Evolutionary conservation across 2,329 filamentous ascomycete genomes (phyloP), one percentile per base, ranked within the genome.

Genomic region (Curvularia sp.): DNA sequence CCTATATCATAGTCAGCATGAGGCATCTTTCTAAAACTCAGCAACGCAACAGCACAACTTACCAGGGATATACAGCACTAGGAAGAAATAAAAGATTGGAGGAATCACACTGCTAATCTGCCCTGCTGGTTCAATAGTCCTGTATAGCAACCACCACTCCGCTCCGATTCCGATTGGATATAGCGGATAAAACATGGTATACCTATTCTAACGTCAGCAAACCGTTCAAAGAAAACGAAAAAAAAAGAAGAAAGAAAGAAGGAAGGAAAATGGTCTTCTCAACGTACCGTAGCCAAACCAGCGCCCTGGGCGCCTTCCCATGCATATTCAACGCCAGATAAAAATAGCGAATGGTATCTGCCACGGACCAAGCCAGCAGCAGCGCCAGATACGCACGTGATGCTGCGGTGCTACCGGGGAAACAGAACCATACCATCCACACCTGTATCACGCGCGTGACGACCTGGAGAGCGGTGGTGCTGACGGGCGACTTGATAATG

Each of bases 141-240:
- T 38, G 30, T 64, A 72, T 50, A 72, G 54, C 46, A 72, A 43
- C 69, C 67, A 70, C 67, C 68, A 71, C 51, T 72, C 68, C 7
- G 65, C 64, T 2, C 67, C 61, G n/a, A 72, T 71, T 0, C 69
- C 69, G 12, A 70, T 53, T 0, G 68, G 67, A n/a, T 72, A 72
- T n/a, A 72, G 53, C 1, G 59, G 55, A 28, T 64, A 66, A 23
- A 72, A 72, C 64, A 71, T 67, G 4, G 64, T 67, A 23, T 67
- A 69, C 15, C 63, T 64, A 12, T 23, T 18, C 9, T 8, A 1
- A n/a, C 8, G 9, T 51, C 49, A 49, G 42, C n/a, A 23, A 28
- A 28, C 12, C 10, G 15, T 41, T 2, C 19, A 45, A 9, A n/a
- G n/a, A n/a, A n/a, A n/a, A 4, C 8, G 2, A 10, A 21, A n/a